phyloP scores from a whole-genome alignment of 345 rosid species.

The Salix viminalis region DNA sequence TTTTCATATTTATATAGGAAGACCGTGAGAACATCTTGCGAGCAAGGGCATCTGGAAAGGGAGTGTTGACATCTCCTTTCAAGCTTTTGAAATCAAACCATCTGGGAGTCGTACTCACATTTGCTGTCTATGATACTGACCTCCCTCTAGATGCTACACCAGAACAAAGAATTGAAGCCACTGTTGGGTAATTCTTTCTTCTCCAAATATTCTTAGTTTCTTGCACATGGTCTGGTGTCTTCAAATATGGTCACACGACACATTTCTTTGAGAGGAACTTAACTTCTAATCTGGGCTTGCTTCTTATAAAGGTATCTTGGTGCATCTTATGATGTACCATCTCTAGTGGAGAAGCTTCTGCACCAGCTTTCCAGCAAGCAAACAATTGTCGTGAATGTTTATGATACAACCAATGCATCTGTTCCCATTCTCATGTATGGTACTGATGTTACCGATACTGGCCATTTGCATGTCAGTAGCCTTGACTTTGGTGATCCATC shows the following conservation, averaged over 20 bases:
- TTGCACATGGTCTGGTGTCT: not conserved
- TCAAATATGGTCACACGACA: not conserved
- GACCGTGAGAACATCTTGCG: slow-evolving; percentile 89
- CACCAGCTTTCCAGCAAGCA: slow-evolving; percentile 94
- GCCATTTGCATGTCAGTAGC: slow-evolving; percentile 50
- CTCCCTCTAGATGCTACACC: slow-evolving; percentile 69
- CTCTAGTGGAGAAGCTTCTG: slow-evolving; percentile 89
- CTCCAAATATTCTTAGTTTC: slow-evolving; percentile 9
- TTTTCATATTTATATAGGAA: slow-evolving; percentile 43
- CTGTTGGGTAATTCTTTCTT: slow-evolving; percentile 62
- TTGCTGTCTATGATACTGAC: slow-evolving; percentile 72
- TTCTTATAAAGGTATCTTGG: slow-evolving; percentile 70
- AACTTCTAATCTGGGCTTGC: slow-evolving; percentile 2
- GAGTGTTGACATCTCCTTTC: slow-evolving; percentile 92
- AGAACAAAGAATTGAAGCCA: slow-evolving; percentile 62
- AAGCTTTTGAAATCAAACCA: slow-evolving; percentile 89
- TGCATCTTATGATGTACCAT: slow-evolving; percentile 94
- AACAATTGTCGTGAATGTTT: slow-evolving; percentile 81
- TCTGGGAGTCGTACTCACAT: slow-evolving; percentile 86
- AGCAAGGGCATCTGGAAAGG: slow-evolving; percentile 93
- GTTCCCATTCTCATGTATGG: slow-evolving; percentile 80
- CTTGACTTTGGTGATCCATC: slow-evolving; percentile 94
- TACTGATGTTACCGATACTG: slow-evolving; percentile 54
- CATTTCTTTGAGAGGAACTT: not conserved
- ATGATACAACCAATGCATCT: slow-evolving; percentile 72